A percentile compares a stretch with the other conserved stretches of the same genome.
phyloP scores from a whole-genome alignment of 192 early-diverging fungal genomes.

The Pilaira anomala region DNA sequence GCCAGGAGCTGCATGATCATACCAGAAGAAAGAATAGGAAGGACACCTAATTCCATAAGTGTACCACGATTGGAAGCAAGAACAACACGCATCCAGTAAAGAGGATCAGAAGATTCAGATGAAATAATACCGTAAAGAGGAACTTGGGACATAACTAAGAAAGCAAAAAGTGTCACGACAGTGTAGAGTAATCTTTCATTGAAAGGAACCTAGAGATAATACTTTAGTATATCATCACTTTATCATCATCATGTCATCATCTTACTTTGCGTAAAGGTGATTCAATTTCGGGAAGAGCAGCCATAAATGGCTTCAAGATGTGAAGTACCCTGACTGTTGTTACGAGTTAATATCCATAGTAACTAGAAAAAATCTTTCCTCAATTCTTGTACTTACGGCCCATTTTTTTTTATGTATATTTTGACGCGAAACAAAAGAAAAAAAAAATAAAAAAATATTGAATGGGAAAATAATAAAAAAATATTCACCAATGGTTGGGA shows the following conservation, averaged over 20 bases:
- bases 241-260: background rate
- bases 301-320: conserved; percentile 96
- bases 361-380: background rate
- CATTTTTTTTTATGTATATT: background rate
- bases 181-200: conserved; percentile 99
- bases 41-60: conserved; percentile 99
- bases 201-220: conserved; percentile 76
- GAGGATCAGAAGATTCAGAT: conserved; percentile 94
- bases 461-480: background rate
- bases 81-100: conserved; percentile 99
- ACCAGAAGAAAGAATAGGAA: conserved; percentile 97
- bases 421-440: no score
- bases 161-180: conserved; percentile 95
- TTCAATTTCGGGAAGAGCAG: conserved; percentile 95
- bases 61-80: conserved; percentile 98
- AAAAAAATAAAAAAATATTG: background rate
- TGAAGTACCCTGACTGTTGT: conserved; percentile 86
- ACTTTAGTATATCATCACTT: background rate
- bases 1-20: conserved; percentile 99
- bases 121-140: conserved; percentile 99
- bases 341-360: background rate
- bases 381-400: background rate
- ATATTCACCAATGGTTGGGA: background rate
- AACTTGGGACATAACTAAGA: conserved; percentile 99
- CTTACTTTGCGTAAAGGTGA: conserved; percentile 92